A percentile compares a stretch with the other conserved stretches of the same genome.
phyloP scores from a whole-genome alignment of 148 eudicot species.

The Vaccinium corymbosum region DNA sequence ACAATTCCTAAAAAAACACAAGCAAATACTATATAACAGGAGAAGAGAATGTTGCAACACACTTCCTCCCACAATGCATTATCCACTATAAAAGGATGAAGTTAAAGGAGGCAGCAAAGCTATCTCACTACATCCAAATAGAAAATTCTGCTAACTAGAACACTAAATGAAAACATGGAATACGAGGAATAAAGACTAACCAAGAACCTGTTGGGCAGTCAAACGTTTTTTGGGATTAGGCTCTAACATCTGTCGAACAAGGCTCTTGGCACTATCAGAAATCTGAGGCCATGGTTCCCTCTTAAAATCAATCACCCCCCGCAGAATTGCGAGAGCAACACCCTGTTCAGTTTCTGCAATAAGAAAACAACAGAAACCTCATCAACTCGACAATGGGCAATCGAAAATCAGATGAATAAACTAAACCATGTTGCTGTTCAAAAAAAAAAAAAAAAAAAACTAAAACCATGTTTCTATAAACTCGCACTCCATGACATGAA shows the following conservation, averaged over 20 bases:
- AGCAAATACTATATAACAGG: background rate
- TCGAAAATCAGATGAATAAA: background rate
- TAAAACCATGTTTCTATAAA: background rate
- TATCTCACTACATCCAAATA: background rate
- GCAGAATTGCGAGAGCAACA: constrained; percentile 71
- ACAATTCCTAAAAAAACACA: background rate
- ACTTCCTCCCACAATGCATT: background rate
- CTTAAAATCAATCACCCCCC: constrained; percentile 74
- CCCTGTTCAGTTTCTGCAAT: constrained; percentile 82
- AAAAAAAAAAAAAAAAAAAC: too few species aligned
- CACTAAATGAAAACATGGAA: too few species aligned
- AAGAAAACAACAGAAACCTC: background rate
- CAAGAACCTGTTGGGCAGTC: constrained; percentile 88
- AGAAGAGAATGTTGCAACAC: background rate
- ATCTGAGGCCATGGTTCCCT: constrained; percentile 94
- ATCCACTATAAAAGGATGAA: background rate
- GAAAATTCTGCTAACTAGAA: background rate
- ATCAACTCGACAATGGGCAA: background rate
- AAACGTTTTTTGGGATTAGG: constrained; percentile 73
- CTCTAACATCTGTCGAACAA: constrained; percentile 73
- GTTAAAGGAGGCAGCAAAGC: background rate
- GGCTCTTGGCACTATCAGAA: constrained; percentile 73
- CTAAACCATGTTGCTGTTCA: background rate
- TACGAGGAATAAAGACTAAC: constrained; percentile 31
- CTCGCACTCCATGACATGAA: background rate